Base-by-base conservation (phyloP, 2,329 filamentous ascomycete species). In the Trichoderma brevicompactum region DNA sequence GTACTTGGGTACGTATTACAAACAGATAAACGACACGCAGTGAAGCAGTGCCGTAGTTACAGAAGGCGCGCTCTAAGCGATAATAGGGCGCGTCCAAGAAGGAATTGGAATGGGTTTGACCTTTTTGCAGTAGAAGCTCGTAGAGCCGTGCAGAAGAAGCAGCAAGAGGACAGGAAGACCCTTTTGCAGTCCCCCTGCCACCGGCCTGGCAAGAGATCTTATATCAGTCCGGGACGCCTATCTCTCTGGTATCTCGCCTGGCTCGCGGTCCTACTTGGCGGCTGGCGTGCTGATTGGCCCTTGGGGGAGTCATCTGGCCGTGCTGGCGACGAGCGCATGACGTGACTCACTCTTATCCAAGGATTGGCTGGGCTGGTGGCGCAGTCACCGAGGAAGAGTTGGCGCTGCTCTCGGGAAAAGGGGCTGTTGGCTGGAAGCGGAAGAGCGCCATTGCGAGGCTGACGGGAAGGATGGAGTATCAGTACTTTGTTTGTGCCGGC, bases 301-400 rank as follows among this genome's bases (percentile, higher is more conserved):
- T 34, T 36, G 36, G 61, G 46, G 64, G 69, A 71, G 70, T 72
- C 70, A 72, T 71, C 62, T 56, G 69, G 67, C 62, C 53, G 62
- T 58, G 41, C 52, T 52, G 62, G 43, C 34, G 62, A 64, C 59
- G 65, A 64, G 65, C 70, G 70, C 69, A 71, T 71, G 69, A 71
- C 66, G 70, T 72, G 70, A 72, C 67, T 72, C 70, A 72, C 70
- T 55, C 43, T 49, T n/a, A 44, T 52, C 59, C 41, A 50, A 64
- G 38, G 53, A 48, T 38, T 55, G 43, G 48, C 49, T 38, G 48
- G 59, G 46, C 62, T 59, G 62, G 62, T 65, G 62, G 62, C 62
- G 62, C 62, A 65, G 62, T 59, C 55, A 40, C 36, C 54, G 41
- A 49, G 41, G 40, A 34, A 38, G 28, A 23, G 15, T 17, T 19